phyloP scores from a whole-genome alignment of 192 early-diverging fungal genomes.

The Coemansia sp. region DNA sequence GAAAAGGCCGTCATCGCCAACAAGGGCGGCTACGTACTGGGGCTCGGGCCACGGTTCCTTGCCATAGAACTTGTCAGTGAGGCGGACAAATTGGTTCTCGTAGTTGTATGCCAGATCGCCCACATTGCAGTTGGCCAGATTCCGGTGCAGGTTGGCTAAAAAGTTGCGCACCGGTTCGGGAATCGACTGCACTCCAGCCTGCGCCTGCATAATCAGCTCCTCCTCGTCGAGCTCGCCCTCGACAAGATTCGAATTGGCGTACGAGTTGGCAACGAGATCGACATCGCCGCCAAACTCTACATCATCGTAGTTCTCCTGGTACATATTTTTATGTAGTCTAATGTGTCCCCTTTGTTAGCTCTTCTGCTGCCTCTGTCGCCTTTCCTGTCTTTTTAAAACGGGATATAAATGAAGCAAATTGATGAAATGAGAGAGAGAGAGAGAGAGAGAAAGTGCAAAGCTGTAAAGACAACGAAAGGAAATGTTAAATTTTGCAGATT shows the following conservation, averaged over 20 bases:
- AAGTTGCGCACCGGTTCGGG: constrained; percentile 87
- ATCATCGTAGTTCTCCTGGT: constrained; percentile 47
- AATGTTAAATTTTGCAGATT: background rate
- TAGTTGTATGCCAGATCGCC: constrained; percentile 87
- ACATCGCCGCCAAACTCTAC: constrained; percentile 54
- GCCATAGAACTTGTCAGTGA: constrained; percentile 89
- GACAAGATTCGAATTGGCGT: constrained; percentile 36
- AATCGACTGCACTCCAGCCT: constrained; percentile 59
- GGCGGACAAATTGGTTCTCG: constrained; percentile 85
- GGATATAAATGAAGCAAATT: background rate
- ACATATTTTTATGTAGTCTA: constrained; percentile 23
- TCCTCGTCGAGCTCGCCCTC: constrained; percentile 44
- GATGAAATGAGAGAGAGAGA: background rate
- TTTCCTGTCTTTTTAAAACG: background rate
- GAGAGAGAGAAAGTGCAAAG: background rate
- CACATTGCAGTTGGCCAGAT: constrained; percentile 76
- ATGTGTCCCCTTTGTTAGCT: background rate
- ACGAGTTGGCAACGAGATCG: constrained; percentile 47
- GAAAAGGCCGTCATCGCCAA: constrained; percentile 81
- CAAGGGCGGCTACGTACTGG: constrained; percentile 74
- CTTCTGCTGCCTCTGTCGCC: background rate
- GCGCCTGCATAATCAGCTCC: constrained; percentile 37
- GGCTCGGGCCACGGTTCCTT: constrained; percentile 90
- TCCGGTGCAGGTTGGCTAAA: constrained; percentile 76
- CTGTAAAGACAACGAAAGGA: too few relatives aligned